Conservation (phyloP, 345 rosid genomes). For the Ceriops zippeliana region DNA sequence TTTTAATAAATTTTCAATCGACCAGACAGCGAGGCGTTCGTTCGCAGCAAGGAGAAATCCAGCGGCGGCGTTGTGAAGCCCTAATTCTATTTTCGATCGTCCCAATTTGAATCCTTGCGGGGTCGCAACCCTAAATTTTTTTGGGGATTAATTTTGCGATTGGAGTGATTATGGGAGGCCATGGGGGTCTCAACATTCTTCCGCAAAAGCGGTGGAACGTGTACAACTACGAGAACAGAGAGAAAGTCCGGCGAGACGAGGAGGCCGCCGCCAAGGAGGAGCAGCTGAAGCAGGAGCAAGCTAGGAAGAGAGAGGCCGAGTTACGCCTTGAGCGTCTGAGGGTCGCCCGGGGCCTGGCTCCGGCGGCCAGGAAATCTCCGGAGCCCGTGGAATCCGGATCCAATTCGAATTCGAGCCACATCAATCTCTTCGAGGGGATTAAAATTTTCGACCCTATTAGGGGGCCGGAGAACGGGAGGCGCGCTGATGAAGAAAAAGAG, state of each 20-base stretch:
- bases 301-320: constrained; percentile 72
- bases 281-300: constrained; percentile 73
- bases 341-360: constrained; percentile 73
- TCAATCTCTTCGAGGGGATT: constrained; percentile 89
- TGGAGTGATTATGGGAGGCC: constrained; percentile 68
- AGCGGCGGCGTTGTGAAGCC: no score
- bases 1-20: no score
- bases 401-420: constrained; percentile 63
- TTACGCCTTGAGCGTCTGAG: constrained; percentile 81
- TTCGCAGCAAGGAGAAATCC: no score
- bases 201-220: constrained; percentile 98
- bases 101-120: no score
- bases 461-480: constrained; percentile 28
- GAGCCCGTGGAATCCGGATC: constrained; percentile 21
- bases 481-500: constrained; percentile 53
- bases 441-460: constrained; percentile 73
- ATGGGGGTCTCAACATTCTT: constrained; percentile 88
- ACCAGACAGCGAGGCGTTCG: no score
- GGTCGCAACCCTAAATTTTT: no score
- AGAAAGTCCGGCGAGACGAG: constrained; percentile 76
- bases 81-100: no score
- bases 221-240: constrained; percentile 76
- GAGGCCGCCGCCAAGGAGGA: constrained; percentile 89
- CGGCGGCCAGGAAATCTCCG: constrained; percentile 31
- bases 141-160: no score